Conservation (phyloP, 768 basidiomycete species). For the Vararia minispora region DNA sequence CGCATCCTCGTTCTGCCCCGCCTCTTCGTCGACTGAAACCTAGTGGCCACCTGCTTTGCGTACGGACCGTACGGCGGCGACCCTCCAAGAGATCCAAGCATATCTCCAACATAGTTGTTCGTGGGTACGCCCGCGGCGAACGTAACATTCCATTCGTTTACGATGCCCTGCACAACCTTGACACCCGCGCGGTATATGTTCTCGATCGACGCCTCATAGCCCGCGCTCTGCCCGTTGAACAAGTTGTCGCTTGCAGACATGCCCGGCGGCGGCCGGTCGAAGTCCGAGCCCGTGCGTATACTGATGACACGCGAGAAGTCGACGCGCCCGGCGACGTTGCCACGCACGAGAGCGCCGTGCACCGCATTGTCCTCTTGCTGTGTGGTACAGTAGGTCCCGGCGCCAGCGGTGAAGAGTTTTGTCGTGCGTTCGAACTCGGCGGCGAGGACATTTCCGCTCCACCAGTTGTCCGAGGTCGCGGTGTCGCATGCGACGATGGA, state of each 20-base stretch:
- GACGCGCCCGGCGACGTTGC: slow-evolving; percentile 18
- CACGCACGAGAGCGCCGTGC: slow-evolving; percentile 27
- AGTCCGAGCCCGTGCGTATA: slow-evolving; percentile 28
- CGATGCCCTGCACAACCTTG: slow-evolving; percentile 26
- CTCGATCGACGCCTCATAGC: slow-evolving; percentile 22
- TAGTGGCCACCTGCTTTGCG: no score
- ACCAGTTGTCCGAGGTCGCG: slow-evolving; percentile 27
- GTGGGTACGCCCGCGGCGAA: slow-evolving; percentile 24
- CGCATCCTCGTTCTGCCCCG: no score
- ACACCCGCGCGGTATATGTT: slow-evolving; percentile 28
- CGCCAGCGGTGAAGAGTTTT: slow-evolving; percentile 22
- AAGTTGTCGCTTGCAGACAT: slow-evolving; percentile 18
- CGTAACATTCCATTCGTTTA: slow-evolving; percentile 22
- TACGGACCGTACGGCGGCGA: no score
- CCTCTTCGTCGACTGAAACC: no score
- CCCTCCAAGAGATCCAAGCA: slow-evolving; percentile 18
- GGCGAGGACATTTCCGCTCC: slow-evolving; percentile 24
- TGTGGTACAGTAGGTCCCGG: slow-evolving; percentile 22
- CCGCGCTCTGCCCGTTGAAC: slow-evolving; percentile 22
- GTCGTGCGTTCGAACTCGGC: slow-evolving; percentile 28
- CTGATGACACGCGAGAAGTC: slow-evolving; percentile 28
- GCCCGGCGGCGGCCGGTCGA: slow-evolving; percentile 19
- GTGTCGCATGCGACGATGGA: slow-evolving; percentile 24
- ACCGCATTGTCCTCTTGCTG: slow-evolving; percentile 32
- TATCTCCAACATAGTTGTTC: slow-evolving; percentile 21